phyloP scores from a whole-genome alignment of 495 filamentous ascomycete genomes.

The Aspergillus leporis region DNA sequence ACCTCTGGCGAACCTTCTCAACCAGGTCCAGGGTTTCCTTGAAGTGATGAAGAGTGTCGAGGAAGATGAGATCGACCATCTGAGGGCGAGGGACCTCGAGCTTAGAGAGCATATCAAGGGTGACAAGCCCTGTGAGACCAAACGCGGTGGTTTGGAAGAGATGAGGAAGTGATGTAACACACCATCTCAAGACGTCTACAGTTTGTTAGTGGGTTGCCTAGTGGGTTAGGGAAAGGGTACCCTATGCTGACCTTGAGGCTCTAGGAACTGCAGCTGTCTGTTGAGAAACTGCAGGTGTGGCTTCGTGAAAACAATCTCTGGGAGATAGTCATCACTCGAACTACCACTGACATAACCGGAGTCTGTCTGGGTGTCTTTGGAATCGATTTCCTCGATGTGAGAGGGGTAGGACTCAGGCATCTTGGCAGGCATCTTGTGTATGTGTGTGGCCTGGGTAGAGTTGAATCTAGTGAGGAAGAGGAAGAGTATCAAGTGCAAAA shows the following conservation, averaged over 20 bases:
- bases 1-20: slow-evolving; percentile 70
- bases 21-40: slow-evolving; percentile 83
- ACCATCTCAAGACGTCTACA: slow-evolving; percentile 87
- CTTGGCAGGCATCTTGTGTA: slow-evolving; percentile 47
- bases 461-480: slow-evolving; percentile 6
- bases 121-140: slow-evolving; percentile 89
- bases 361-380: slow-evolving; percentile 53
- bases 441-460: slow-evolving; percentile 12
- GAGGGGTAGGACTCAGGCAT: slow-evolving; percentile 40
- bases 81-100: slow-evolving; percentile 67
- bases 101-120: slow-evolving; percentile 92
- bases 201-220: slow-evolving; percentile 24
- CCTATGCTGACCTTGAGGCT: slow-evolving; percentile 61
- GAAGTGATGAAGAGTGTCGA: slow-evolving; percentile 97
- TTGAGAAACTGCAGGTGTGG: slow-evolving; percentile 90
- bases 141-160: slow-evolving; percentile 98
- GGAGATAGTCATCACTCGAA: slow-evolving; percentile 64
- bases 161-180: slow-evolving; percentile 82
- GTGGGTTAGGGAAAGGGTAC: slow-evolving; percentile 10
- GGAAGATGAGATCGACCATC: slow-evolving; percentile 87
- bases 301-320: slow-evolving; percentile 83
- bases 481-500: slow-evolving; percentile 7
- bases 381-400: slow-evolving; percentile 39
- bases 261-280: slow-evolving; percentile 77
- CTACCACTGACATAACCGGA: slow-evolving; percentile 86